Conservation (phyloP, 192 early-diverging fungal species). For the Backusella mclennaniae region DNA sequence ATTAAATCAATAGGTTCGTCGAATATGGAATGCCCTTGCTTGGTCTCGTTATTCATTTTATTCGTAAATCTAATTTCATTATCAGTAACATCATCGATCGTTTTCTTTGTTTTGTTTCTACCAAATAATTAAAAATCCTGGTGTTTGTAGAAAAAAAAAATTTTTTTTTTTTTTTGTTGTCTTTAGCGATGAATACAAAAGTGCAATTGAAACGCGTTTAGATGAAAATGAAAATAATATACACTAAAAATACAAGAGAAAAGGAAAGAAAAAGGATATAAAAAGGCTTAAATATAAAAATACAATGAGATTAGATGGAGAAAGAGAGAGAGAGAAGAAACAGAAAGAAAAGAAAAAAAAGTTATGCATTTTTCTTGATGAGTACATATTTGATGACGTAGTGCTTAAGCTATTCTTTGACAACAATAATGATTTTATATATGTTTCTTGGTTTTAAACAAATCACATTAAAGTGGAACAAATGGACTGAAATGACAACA, state of each 20-base stretch:
- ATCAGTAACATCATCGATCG: not conserved
- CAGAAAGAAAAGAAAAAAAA: not conserved
- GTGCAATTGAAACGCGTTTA: not conserved
- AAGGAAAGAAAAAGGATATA: not conserved
- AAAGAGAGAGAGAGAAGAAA: not conserved
- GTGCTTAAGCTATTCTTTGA: too few relatives aligned
- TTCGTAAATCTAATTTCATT: not conserved
- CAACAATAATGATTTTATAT: too few relatives aligned
- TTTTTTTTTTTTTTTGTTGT: too few relatives aligned
- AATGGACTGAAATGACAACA: too few relatives aligned
- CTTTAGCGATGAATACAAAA: not conserved
- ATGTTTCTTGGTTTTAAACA: too few relatives aligned
- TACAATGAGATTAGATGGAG: not conserved
- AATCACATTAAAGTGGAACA: too few relatives aligned
- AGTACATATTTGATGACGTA: not conserved
- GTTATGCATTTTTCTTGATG: not conserved
- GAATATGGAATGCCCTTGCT: not conserved
- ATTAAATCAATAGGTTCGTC: constrained; percentile 9
- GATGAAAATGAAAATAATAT: not conserved
- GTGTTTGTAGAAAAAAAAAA: not conserved
- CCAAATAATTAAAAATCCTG: not conserved
- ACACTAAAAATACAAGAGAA: not conserved
- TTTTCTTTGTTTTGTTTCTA: not conserved
- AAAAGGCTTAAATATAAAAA: not conserved
- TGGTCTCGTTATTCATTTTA: not conserved